Conservation (phyloP, 306 rosid genomes). For the Citrullus amarus region DNA sequence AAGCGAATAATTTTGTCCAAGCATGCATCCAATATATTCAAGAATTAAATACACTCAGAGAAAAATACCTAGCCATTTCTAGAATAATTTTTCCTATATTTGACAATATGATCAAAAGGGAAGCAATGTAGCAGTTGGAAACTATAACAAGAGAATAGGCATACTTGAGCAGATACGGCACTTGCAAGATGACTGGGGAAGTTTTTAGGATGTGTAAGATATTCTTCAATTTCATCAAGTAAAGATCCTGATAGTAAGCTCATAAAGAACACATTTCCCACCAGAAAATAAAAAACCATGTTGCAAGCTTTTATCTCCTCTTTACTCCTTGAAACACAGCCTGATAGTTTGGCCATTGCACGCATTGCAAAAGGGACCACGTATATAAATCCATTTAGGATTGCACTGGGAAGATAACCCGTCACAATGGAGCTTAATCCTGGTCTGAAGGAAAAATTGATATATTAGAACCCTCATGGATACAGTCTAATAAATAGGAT, state of each 20-base stretch:
- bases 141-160: slow-evolving; percentile 17
- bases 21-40: background rate
- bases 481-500: background rate
- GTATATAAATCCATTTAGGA: slow-evolving; percentile 68
- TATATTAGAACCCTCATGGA: background rate
- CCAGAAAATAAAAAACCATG: slow-evolving; percentile 87
- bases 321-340: slow-evolving; percentile 68
- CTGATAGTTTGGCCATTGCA: slow-evolving; percentile 78
- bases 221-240: slow-evolving; percentile 65
- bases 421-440: slow-evolving; percentile 79
- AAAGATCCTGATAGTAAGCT: slow-evolving; percentile 87
- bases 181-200: slow-evolving; percentile 64
- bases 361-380: slow-evolving; percentile 74
- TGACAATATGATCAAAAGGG: background rate
- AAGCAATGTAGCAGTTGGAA: background rate
- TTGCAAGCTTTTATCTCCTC: slow-evolving; percentile 89
- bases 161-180: slow-evolving; percentile 77
- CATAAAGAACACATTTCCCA: slow-evolving; percentile 81
- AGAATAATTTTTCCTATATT: too few species aligned
- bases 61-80: too few species aligned
- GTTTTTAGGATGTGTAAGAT: slow-evolving; percentile 44
- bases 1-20: background rate
- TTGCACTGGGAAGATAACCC: slow-evolving; percentile 80
- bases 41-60: background rate
- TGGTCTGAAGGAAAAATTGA: slow-evolving; percentile 41